Percentiles rank a stretch among this genome's conserved stretches.
Evolutionary conservation across 139 green algal species (phyloP).

Genomic region (Coelastrella sp.): DNA sequence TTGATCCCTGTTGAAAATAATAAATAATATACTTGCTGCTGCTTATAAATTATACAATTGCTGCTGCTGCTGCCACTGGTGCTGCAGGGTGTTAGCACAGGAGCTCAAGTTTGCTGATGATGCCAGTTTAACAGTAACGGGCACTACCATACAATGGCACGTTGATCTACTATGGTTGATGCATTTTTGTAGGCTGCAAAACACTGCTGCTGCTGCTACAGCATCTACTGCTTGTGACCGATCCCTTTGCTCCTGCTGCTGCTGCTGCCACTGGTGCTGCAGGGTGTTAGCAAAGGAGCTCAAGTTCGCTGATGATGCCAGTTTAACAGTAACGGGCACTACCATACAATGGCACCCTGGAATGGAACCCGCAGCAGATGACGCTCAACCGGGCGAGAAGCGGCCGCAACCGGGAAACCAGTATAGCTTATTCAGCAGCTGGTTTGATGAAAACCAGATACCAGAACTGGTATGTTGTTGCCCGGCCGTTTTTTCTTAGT

Average conservation of each 20-base stretch:
- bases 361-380: slow-evolving; percentile 16
- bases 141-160: slow-evolving; percentile 26
- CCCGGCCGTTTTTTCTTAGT: no score
- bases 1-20: no score
- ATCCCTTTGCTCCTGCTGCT: not conserved
- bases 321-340: slow-evolving; percentile 24
- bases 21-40: no score
- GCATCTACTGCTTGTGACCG: not conserved
- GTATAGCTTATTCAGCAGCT: not conserved
- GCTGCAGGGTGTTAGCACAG: slow-evolving; percentile 17
- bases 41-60: no score
- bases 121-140: slow-evolving; percentile 21
- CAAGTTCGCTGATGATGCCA: slow-evolving; percentile 16
- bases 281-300: slow-evolving; percentile 28
- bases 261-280: not conserved
- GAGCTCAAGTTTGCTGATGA: slow-evolving; percentile 32
- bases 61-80: not conserved
- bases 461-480: slow-evolving; percentile 1
- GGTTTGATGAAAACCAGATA: not conserved
- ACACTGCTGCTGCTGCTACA: not conserved
- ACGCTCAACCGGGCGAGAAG: not conserved
- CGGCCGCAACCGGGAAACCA: not conserved
- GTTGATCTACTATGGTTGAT: not conserved
- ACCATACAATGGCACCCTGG: slow-evolving; percentile 30
- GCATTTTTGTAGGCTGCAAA: not conserved